phyloP scores from a whole-genome alignment of 2,329 filamentous ascomycete species.

The Grosmannia clavigera region DNA sequence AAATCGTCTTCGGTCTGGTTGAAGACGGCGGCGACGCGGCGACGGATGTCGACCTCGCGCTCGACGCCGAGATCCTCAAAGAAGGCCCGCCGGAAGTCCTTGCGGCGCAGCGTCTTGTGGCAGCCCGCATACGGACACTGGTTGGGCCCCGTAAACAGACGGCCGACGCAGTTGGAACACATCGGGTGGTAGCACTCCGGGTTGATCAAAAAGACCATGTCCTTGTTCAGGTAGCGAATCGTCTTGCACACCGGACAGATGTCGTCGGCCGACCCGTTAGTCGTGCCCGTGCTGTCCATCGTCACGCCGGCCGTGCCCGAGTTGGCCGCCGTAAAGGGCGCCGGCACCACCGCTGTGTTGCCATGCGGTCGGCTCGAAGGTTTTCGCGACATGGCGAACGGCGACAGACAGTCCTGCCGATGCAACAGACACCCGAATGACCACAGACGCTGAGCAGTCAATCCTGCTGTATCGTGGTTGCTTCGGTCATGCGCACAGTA shows the following conservation, averaged over 20 bases:
- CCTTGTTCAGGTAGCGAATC: slow-evolving; percentile 83
- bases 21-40: slow-evolving; percentile 66
- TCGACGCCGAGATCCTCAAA: slow-evolving; percentile 83
- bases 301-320: background rate
- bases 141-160: slow-evolving; percentile 86
- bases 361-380: background rate
- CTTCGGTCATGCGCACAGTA: no score
- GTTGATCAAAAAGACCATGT: slow-evolving; percentile 93
- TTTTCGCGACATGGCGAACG: background rate
- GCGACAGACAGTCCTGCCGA: no score
- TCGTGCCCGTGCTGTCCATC: background rate
- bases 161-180: slow-evolving; percentile 91
- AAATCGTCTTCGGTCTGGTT: slow-evolving; percentile 90
- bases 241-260: slow-evolving; percentile 97
- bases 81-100: slow-evolving; percentile 74
- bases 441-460: no score
- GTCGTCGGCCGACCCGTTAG: slow-evolving; percentile 32
- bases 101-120: slow-evolving; percentile 71
- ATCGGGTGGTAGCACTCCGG: slow-evolving; percentile 98
- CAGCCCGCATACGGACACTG: slow-evolving; percentile 88
- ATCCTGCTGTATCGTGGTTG: no score
- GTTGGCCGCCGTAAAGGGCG: background rate
- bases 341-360: background rate
- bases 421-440: no score
- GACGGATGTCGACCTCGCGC: slow-evolving; percentile 84